phyloP scores from a whole-genome alignment of 331 rosid genomes.

The Pyrus hybrid region DNA sequence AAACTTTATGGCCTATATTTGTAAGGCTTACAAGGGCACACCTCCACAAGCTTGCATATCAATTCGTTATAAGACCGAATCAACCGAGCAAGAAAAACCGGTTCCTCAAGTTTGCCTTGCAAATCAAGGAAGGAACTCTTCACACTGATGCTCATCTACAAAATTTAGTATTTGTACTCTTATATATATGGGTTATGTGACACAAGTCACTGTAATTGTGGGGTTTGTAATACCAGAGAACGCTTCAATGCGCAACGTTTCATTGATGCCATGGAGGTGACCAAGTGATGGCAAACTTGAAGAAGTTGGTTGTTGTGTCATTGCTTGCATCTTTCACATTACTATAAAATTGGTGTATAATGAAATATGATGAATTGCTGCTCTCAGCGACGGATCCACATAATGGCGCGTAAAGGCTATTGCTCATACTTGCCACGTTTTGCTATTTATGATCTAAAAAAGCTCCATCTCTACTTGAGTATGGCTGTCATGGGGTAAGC shows the following conservation, averaged over 20 bases:
- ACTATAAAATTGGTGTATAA: neutral
- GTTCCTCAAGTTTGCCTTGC: slow-evolving; percentile 34
- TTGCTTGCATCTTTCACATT: neutral
- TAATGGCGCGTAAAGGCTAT: neutral
- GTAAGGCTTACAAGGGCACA: neutral
- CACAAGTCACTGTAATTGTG: too few relatives aligned
- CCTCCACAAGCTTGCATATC: slow-evolving; percentile 53
- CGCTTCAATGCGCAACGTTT: neutral
- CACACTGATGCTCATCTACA: neutral
- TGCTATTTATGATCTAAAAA: neutral
- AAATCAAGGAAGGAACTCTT: slow-evolving; percentile 22
- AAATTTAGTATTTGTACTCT: too few relatives aligned
- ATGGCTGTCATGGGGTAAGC: neutral
- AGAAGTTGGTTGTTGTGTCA: neutral
- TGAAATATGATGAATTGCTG: neutral
- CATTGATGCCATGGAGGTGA: neutral
- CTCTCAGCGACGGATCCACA: neutral
- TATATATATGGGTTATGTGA: too few relatives aligned
- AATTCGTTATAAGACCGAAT: neutral
- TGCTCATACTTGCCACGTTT: neutral
- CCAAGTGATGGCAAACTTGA: neutral
- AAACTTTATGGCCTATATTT: slow-evolving; percentile 24
- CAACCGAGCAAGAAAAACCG: slow-evolving; percentile 1
- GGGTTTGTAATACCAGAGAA: too few relatives aligned
- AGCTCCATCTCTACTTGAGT: neutral